These are phyloP conservation scores for Geranium rotundifolium DNA, from an alignment of 345 rosid species.

Conservation along the genomic window DNA sequence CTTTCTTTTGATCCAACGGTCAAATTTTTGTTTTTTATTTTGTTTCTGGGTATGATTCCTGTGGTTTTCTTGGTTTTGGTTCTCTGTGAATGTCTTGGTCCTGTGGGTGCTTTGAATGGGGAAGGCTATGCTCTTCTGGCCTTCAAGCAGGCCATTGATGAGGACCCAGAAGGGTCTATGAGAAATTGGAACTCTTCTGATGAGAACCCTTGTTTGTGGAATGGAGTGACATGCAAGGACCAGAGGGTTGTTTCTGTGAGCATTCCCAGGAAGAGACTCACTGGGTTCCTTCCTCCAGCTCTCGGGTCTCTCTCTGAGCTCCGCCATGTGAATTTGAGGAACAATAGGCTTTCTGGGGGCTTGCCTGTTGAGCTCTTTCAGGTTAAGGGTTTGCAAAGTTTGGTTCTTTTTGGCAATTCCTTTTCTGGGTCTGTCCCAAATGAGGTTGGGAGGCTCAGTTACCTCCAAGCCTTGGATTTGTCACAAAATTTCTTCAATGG, in stretches of 20 bases:
- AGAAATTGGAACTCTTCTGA: conserved; percentile 76
- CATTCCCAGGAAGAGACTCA: conserved; percentile 74
- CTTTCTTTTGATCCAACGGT: conserved; percentile 15
- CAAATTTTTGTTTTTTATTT: conserved; percentile 2
- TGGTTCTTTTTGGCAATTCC: conserved; percentile 89
- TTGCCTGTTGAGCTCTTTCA: conserved; percentile 62
- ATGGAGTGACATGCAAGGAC: conserved; percentile 84
- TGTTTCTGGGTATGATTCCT: conserved; percentile 20
- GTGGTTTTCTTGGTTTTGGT: conserved; percentile 20
- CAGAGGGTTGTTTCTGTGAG: conserved; percentile 64
- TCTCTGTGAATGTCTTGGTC: conserved; percentile 22
- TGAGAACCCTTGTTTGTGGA: conserved; percentile 73
- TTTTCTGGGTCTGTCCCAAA: conserved; percentile 62
- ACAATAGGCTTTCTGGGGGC: conserved; percentile 52
- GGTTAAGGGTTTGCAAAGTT: conserved; percentile 73
- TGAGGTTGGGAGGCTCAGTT: conserved; percentile 57
- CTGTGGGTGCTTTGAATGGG: conserved; percentile 28
- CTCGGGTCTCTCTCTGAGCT: conserved; percentile 73
- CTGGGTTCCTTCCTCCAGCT: conserved; percentile 65
- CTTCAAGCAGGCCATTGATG: conserved; percentile 47
- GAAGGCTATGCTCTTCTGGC: conserved; percentile 77
- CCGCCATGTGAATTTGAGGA: conserved; percentile 80
- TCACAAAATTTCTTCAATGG: conserved; percentile 79
- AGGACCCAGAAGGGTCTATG: conserved; percentile 74
- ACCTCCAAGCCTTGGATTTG: conserved; percentile 72